Conservation (phyloP, 345 rosid species). For the Linum trigynum region DNA sequence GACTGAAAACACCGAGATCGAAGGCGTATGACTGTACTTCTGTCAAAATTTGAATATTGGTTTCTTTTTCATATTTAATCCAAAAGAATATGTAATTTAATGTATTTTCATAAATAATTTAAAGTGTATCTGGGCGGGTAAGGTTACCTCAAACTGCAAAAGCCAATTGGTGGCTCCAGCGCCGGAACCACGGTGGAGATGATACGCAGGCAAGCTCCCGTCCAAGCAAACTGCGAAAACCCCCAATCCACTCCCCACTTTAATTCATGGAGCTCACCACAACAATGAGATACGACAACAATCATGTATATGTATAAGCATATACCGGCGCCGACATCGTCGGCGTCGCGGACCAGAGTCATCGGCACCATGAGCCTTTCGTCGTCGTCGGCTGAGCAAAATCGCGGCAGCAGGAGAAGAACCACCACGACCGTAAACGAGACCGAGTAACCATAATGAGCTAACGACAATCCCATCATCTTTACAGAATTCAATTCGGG, state of each 20-base stretch:
- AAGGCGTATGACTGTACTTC: no score
- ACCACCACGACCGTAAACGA: background rate
- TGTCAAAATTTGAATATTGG: no score
- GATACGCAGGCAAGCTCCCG: background rate
- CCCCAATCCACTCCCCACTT: background rate
- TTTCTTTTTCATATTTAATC: no score
- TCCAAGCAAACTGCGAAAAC: background rate
- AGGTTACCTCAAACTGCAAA: background rate
- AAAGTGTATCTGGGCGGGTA: background rate
- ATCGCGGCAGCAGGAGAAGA: slow-evolving; percentile 20
- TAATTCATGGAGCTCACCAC: background rate
- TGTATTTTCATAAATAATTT: background rate
- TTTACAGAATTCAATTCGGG: no score
- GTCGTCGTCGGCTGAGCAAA: slow-evolving; percentile 15
- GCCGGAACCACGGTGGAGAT: background rate
- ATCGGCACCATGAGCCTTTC: slow-evolving; percentile 39
- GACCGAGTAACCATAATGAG: background rate
- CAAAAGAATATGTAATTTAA: no score
- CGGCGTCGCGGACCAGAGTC: slow-evolving; percentile 64
- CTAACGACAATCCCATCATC: background rate
- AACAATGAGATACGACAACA: background rate
- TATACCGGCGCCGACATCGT: slow-evolving; percentile 62
- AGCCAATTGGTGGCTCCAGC: background rate
- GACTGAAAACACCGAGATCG: no score
- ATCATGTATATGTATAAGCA: background rate